Percentiles rank a stretch among this genome's conserved stretches.
phyloP scores from a whole-genome alignment of 1,284 basidiomycete species.

The Prillingera fragicola region DNA sequence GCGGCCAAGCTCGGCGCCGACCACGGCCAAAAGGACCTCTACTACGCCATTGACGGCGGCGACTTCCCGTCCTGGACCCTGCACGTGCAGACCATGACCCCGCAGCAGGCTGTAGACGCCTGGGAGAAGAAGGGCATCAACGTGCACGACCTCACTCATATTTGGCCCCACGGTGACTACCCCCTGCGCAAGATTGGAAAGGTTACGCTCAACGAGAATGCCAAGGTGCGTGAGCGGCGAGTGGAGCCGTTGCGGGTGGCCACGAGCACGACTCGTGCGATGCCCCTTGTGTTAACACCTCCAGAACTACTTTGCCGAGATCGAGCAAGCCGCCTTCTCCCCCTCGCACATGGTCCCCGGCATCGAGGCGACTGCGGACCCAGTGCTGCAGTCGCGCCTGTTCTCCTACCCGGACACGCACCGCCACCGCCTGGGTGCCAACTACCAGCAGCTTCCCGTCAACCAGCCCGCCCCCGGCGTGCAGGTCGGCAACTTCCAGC shows the following conservation, averaged over 20 bases:
- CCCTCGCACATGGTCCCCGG: conserved; percentile 81
- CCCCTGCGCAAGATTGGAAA: conserved; percentile 82
- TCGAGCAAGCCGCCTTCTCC: conserved; percentile 61
- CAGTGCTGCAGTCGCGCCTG: conserved; percentile 83
- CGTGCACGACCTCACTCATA: conserved; percentile 78
- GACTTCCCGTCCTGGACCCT: conserved; percentile 51
- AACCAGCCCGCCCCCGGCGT: conserved; percentile 66
- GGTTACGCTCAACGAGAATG: conserved; percentile 79
- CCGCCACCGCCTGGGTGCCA: conserved; percentile 61
- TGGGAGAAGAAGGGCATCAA: conserved; percentile 50
- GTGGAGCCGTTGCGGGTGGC: no score
- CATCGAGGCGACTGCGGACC: conserved; percentile 81
- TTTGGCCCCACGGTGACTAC: conserved; percentile 77
- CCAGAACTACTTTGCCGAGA: conserved; percentile 55
- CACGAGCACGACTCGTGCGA: no score
- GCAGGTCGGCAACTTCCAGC: conserved; percentile 71
- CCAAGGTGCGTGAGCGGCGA: conserved; percentile 52
- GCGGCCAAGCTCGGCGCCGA: conserved; percentile 60
- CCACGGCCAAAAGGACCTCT: conserved; percentile 69
- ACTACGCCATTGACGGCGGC: conserved; percentile 66
- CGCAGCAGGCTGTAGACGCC: conserved; percentile 81
- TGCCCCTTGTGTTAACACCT: conserved; percentile 51
- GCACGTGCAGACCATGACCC: conserved; percentile 72
- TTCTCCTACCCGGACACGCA: conserved; percentile 96
- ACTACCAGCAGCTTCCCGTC: conserved; percentile 85